Evolutionary conservation across 192 early-diverging fungal genomes (phyloP).

Genomic region (Backusella tuberculispora): DNA sequence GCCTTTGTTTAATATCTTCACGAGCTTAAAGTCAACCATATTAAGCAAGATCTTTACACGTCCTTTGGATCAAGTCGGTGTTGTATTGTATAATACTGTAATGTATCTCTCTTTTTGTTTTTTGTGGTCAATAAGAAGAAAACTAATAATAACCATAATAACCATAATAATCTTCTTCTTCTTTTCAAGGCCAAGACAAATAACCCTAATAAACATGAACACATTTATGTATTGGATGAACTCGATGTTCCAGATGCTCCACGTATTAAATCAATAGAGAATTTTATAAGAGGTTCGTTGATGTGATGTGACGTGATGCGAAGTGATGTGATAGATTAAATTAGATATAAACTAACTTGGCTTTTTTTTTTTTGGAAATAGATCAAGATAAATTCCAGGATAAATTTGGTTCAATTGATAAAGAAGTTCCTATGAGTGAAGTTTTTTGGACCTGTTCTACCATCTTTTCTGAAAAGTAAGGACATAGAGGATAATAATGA

Average conservation of each 20-base stretch:
- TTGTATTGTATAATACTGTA: conserved; percentile 57
- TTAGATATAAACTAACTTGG: not conserved
- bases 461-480: conserved; percentile 63
- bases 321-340: no score
- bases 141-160: no score
- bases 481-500: not conserved
- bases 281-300: conserved; percentile 52
- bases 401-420: conserved; percentile 51
- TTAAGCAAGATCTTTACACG: conserved; percentile 50
- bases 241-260: conserved; percentile 65
- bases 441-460: conserved; percentile 66
- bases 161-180: not conserved
- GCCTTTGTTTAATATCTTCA: conserved; percentile 47
- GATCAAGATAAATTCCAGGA: conserved; percentile 48
- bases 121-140: no score
- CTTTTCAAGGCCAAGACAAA: not conserved
- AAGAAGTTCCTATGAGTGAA: conserved; percentile 60
- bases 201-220: conserved; percentile 57
- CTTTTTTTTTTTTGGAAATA: conserved; percentile 1
- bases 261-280: conserved; percentile 64
- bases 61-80: conserved; percentile 47
- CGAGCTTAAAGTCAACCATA: conserved; percentile 42
- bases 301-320: no score
- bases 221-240: conserved; percentile 65
- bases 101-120: no score